Conservation (phyloP, 1,284 basidiomycete species). For the Cerioporus squamosus region DNA sequence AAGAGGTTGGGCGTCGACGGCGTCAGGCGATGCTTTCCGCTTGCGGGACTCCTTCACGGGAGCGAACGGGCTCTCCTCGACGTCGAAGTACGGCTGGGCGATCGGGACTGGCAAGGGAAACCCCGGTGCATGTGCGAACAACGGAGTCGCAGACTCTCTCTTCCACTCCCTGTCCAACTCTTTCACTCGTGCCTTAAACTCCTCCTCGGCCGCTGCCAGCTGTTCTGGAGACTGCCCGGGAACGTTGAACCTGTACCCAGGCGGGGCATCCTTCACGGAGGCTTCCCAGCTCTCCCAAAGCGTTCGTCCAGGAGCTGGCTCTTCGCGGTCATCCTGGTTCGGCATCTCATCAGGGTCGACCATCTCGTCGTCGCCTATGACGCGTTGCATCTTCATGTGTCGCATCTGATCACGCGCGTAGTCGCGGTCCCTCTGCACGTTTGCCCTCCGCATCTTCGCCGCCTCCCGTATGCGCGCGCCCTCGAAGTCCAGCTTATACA, state of each 20-base stretch:
- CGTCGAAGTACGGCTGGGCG: not conserved
- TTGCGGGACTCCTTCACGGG: constrained; percentile 1
- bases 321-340: constrained; percentile 27
- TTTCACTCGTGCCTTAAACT: not conserved
- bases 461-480: constrained; percentile 30
- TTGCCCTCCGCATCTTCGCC: constrained; percentile 17
- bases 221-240: constrained; percentile 39
- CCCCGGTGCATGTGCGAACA: not conserved
- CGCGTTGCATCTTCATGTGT: not conserved
- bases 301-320: constrained; percentile 6
- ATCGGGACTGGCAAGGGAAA: constrained; percentile 3
- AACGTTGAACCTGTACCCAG: not conserved
- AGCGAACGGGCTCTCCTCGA: not conserved
- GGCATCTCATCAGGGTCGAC: not conserved
- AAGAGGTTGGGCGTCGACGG: not conserved
- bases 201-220: constrained; percentile 17
- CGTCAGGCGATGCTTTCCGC: not conserved
- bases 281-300: constrained; percentile 3
- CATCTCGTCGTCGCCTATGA: not conserved
- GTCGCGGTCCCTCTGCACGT: constrained; percentile 9
- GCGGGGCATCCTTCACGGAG: constrained; percentile 33
- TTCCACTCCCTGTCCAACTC: not conserved
- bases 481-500: constrained; percentile 50
- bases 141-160: not conserved
- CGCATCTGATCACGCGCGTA: not conserved